Evolutionary conservation across 371 early-diverging fungal species (phyloP).

Genomic region (Funneliformis caledonium): DNA sequence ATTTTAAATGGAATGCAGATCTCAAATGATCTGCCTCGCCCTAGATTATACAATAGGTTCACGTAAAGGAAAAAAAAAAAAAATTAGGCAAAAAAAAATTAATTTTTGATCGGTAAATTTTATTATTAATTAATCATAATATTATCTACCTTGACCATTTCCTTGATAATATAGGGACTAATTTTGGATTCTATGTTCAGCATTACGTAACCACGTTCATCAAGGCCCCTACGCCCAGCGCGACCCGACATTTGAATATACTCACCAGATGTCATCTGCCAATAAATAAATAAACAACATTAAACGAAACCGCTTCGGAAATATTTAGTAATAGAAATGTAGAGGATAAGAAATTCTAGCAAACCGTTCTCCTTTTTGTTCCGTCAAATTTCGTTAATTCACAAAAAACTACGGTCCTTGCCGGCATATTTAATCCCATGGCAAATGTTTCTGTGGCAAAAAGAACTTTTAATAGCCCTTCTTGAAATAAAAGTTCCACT

Average conservation of each 20-base stretch:
- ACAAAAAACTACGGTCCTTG: conserved; percentile 99
- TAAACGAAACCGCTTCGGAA: not conserved
- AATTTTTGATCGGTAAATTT: not conserved
- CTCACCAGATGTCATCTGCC: conserved; percentile 84
- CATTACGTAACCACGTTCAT: conserved; percentile 98
- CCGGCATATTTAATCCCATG: conserved; percentile 99
- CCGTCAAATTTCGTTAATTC: conserved; percentile 98
- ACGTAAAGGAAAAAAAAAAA: not conserved
- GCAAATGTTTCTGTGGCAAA: conserved; percentile 99
- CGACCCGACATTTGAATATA: conserved; percentile 99
- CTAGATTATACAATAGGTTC: conserved; percentile 25
- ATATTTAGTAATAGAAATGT: not conserved
- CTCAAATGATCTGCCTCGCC: conserved; percentile 94
- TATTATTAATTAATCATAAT: too few species aligned
- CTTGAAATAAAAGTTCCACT: conserved; percentile 99
- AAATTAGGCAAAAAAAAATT: not conserved
- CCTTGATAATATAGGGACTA: conserved; percentile 91
- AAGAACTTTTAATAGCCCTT: conserved; percentile 96
- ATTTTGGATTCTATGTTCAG: conserved; percentile 96
- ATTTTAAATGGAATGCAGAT: conserved; percentile 97
- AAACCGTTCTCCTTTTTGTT: conserved; percentile 81
- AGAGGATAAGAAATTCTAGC: not conserved
- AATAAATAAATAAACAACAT: not conserved
- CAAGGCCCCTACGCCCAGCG: conserved; percentile 97
- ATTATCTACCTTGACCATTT: conserved; percentile 81